A percentile compares a stretch with the other conserved stretches of the same genome.
Evolutionary conservation across 2,329 filamentous ascomycete genomes (phyloP).

Genomic region (Fusarium tanahbumbuense): DNA sequence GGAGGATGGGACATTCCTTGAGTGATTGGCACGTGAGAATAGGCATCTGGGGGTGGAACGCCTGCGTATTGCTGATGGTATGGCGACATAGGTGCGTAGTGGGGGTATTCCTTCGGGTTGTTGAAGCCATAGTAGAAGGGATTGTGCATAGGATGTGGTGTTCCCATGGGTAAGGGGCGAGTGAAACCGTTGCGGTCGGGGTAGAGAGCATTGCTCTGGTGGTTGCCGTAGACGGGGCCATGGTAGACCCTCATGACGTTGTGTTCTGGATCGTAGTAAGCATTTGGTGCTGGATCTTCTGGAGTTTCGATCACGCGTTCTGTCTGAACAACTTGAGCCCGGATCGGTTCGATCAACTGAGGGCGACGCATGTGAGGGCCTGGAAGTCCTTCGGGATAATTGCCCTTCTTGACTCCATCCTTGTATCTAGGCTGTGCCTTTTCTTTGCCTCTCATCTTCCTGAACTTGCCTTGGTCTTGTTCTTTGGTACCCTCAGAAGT

Average conservation of each 20-base stretch:
- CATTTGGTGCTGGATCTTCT: constrained; percentile 68
- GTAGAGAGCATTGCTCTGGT: constrained; percentile 58
- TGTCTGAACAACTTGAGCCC: constrained; percentile 63
- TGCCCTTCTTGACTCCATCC: constrained; percentile 37
- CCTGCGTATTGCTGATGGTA: constrained; percentile 22
- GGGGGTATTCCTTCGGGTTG: constrained; percentile 36
- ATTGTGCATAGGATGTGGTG: constrained; percentile 58
- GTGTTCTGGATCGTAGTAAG: constrained; percentile 66
- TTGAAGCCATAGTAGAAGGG: constrained; percentile 57
- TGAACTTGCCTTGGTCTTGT: constrained; percentile 37
- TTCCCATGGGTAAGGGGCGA: constrained; percentile 55
- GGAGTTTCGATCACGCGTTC: constrained; percentile 66
- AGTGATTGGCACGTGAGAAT: constrained; percentile 47
- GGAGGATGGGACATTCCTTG: constrained; percentile 45
- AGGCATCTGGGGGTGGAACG: constrained; percentile 27
- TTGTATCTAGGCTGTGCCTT: constrained; percentile 29
- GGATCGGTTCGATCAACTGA: constrained; percentile 61
- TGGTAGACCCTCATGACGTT: constrained; percentile 68
- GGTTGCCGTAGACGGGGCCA: constrained; percentile 66
- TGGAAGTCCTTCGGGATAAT: constrained; percentile 47
- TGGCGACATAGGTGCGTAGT: constrained; percentile 36
- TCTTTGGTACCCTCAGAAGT: constrained; percentile 15
- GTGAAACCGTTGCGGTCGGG: constrained; percentile 52
- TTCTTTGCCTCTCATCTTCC: constrained; percentile 18
- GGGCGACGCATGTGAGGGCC: constrained; percentile 52